Percentiles rank a stretch among this genome's conserved stretches.
These are phyloP conservation scores for Leccinum discolor DNA, from an alignment of 1,284 basidiomycete species.

Conservation along the genomic window DNA sequence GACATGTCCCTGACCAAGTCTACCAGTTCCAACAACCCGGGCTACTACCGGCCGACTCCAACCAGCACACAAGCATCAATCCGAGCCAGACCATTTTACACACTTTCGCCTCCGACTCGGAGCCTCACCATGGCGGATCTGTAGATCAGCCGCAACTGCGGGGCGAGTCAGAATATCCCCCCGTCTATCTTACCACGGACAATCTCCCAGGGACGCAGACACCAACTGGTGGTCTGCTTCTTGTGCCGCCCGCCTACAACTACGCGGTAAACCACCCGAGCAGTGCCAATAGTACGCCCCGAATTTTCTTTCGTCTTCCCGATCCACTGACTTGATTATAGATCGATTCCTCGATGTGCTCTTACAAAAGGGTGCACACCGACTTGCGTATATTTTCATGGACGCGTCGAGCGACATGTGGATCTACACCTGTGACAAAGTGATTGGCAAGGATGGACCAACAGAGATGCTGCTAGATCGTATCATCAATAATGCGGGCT, in stretches of 20 bases:
- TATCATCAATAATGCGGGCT: background rate
- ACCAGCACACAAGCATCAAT: no score
- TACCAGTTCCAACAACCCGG: no score
- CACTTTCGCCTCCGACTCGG: no score
- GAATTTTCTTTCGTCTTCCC: no score
- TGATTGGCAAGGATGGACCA: background rate
- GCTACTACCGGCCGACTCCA: no score
- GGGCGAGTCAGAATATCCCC: background rate
- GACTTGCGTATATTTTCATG: background rate
- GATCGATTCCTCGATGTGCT: background rate
- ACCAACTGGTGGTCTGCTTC: background rate
- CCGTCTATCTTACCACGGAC: background rate
- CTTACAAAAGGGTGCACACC: background rate
- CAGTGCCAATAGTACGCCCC: background rate
- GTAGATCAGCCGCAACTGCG: background rate
- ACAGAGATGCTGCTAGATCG: background rate
- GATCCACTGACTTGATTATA: background rate
- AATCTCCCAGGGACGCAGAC: background rate
- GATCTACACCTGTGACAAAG: background rate
- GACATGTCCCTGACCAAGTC: no score
- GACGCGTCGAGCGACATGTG: background rate
- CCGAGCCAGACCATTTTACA: no score
- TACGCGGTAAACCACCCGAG: background rate
- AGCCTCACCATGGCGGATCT: no score
- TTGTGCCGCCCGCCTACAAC: background rate